Percentiles rank a stretch among this genome's conserved stretches.
Conservation (phyloP, 2,329 filamentous ascomycete species). For the Calonectria naviculata region DNA sequence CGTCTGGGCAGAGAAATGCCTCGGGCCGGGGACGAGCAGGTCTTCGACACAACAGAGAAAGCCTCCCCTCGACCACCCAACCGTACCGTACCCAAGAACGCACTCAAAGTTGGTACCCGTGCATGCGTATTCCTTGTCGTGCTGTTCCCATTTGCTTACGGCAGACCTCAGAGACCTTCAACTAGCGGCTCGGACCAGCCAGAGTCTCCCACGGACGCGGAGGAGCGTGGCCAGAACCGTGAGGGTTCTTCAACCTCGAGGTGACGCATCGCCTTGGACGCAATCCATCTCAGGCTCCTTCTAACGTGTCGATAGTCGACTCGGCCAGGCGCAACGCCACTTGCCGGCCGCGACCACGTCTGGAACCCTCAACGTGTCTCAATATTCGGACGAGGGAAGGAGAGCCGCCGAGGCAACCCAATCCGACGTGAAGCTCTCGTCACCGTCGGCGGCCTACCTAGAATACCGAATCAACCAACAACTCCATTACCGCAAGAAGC, state of each 20-base stretch:
- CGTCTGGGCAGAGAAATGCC: constrained; percentile 41
- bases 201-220: constrained; percentile 32
- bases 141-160: neutral
- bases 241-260: constrained; percentile 34
- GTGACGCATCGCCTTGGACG: constrained; percentile 13
- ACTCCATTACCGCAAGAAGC: constrained; percentile 24
- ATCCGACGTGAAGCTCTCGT: constrained; percentile 23
- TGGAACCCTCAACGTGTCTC: constrained; percentile 33
- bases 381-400: constrained; percentile 22
- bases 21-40: constrained; percentile 36
- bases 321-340: constrained; percentile 26
- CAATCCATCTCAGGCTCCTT: too few species aligned
- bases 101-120: constrained; percentile 17
- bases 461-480: constrained; percentile 23
- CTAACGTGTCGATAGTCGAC: constrained; percentile 12
- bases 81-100: constrained; percentile 6
- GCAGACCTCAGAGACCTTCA: constrained; percentile 10
- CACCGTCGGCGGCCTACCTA: constrained; percentile 25
- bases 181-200: constrained; percentile 19
- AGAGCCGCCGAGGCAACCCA: constrained; percentile 36
- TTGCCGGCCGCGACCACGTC: constrained; percentile 22
- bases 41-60: constrained; percentile 34
- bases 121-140: too few species aligned
- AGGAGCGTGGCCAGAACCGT: constrained; percentile 37
- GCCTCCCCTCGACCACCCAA: constrained; percentile 31